A percentile compares a stretch with the other conserved stretches of the same genome.
Evolutionary conservation across 108 stramenopile species (phyloP).

Genomic region (Nannochloropsis granulata): DNA sequence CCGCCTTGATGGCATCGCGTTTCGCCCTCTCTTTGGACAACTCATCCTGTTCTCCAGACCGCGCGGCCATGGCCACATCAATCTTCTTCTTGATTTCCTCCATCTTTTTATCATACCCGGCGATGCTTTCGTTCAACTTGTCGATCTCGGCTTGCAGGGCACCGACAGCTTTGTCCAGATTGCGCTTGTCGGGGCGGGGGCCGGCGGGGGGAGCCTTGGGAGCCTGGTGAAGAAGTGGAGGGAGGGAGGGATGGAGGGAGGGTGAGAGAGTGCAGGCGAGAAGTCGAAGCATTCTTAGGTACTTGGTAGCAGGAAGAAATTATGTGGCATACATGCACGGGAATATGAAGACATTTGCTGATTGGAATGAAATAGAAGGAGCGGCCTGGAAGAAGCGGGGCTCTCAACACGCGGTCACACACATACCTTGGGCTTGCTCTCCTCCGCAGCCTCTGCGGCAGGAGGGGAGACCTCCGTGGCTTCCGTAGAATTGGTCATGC

Average conservation of each 20-base stretch:
- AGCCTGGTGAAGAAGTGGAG: neutral
- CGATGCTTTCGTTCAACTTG: conserved; percentile 21
- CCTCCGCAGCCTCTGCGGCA: neutral
- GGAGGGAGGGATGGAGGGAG: neutral
- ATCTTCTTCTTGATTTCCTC: conserved; percentile 13
- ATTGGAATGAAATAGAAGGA: no score
- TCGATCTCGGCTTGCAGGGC: conserved; percentile 14
- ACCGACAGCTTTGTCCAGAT: conserved; percentile 6
- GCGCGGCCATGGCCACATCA: conserved; percentile 15
- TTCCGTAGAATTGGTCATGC: neutral
- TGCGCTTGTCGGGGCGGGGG: conserved; percentile 11
- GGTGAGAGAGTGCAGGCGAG: no score
- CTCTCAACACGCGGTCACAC: neutral
- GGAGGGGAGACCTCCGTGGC: neutral
- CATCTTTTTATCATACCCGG: conserved; percentile 2
- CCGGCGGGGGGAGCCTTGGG: neutral
- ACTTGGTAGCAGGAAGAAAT: no score
- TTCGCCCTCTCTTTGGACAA: neutral
- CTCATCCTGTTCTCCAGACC: conserved; percentile 7
- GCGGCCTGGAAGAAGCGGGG: neutral
- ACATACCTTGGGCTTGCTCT: neutral
- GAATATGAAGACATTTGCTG: no score
- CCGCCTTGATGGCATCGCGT: neutral
- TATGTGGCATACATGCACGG: no score
- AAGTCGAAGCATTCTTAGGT: no score